Evolutionary conservation across 305 asterid genomes (phyloP).

Genomic region (Fraxinus velutina): DNA sequence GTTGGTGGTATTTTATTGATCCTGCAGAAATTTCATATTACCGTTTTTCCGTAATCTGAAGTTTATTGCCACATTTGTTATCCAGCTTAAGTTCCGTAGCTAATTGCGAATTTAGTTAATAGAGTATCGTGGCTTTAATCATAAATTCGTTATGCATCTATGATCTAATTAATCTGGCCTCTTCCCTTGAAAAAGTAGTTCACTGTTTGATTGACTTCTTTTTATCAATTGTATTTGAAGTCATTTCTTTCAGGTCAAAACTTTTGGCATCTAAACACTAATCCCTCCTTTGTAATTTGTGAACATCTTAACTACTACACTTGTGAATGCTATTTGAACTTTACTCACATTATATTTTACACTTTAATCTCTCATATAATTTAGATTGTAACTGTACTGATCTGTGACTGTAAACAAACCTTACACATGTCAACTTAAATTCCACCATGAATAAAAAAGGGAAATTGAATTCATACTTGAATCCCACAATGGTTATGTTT

Average conservation of each 20-base stretch:
- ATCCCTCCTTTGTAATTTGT: neutral
- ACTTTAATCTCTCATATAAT: neutral
- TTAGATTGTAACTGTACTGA: neutral
- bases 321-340: neutral
- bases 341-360: neutral
- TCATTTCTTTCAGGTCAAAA: neutral
- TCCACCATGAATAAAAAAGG: neutral
- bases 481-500: neutral
- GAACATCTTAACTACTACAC: neutral
- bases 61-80: neutral
- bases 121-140: neutral
- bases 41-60: neutral
- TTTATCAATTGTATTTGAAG: neutral
- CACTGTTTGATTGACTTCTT: neutral
- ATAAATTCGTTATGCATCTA: neutral
- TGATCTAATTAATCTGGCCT: neutral
- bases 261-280: neutral
- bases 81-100: neutral
- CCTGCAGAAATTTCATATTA: neutral
- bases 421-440: neutral
- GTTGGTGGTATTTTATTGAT: neutral
- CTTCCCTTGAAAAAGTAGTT: neutral
- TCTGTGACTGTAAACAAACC: neutral
- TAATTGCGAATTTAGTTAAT: constrained; percentile 7
- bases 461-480: neutral